Conservation (phyloP, 192 early-diverging fungal species). For the Podila verticillata region DNA sequence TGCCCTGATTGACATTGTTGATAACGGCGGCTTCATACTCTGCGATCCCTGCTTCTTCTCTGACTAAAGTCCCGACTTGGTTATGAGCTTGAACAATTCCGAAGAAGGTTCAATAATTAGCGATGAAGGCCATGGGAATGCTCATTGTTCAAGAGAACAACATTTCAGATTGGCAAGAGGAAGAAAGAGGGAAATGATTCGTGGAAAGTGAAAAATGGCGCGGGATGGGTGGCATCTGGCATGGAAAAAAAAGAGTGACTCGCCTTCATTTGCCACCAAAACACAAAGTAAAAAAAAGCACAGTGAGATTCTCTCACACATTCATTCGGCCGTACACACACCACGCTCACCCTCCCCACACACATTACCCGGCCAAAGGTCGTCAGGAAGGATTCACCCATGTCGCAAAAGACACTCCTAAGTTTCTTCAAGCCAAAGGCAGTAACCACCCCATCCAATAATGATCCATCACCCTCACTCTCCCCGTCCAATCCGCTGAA, state of each 20-base stretch:
- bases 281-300: no score
- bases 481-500: neutral
- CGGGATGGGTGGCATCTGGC: no score
- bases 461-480: neutral
- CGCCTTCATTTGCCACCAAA: no score
- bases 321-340: neutral
- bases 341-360: neutral
- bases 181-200: no score
- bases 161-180: no score
- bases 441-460: neutral
- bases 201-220: no score
- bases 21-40: no score
- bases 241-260: no score
- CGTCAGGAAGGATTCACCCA: neutral
- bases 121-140: no score
- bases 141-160: no score
- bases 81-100: neutral
- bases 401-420: slow-evolving; percentile 27
- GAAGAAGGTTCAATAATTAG: no score
- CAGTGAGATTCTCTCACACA: neutral
- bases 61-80: no score
- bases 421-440: slow-evolving; percentile 44
- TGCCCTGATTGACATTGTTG: neutral
- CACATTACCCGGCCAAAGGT: neutral
- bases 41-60: neutral